Conservation (phyloP, 495 filamentous ascomycete genomes). For the Tuber umbilicatum region DNA sequence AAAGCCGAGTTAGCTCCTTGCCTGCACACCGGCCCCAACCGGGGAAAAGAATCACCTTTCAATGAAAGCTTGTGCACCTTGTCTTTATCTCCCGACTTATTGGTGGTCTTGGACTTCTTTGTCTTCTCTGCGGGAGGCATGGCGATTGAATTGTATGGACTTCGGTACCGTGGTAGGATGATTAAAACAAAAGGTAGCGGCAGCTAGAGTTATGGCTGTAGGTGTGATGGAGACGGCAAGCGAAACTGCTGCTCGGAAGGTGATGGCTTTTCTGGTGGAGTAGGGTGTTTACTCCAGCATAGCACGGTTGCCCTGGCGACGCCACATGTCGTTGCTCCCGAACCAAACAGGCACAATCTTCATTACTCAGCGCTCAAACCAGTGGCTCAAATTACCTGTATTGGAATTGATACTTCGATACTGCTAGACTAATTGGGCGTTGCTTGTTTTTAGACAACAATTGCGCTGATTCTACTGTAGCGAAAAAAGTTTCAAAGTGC, state of each 20-base stretch:
- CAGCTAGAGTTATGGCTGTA: slow-evolving; percentile 10
- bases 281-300: slow-evolving; percentile 24
- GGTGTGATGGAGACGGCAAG: slow-evolving; percentile 7
- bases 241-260: slow-evolving; percentile 5
- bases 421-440: background rate
- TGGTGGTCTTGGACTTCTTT: slow-evolving; percentile 19
- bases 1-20: slow-evolving; percentile 30
- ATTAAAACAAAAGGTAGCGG: background rate
- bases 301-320: slow-evolving; percentile 31
- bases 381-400: background rate
- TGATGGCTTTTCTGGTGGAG: slow-evolving; percentile 15
- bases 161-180: background rate
- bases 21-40: slow-evolving; percentile 8
- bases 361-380: background rate
- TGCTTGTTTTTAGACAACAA: background rate
- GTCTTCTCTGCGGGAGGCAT: slow-evolving; percentile 23
- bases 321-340: slow-evolving; percentile 1
- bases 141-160: slow-evolving; percentile 6
- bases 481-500: background rate
- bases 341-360: background rate
- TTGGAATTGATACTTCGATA: background rate
- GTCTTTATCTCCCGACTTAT: slow-evolving; percentile 64
- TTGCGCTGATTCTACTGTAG: background rate
- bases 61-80: slow-evolving; percentile 90
- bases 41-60: slow-evolving; percentile 54